phyloP scores from a whole-genome alignment of 192 early-diverging fungal species.

The Podochytrium sp. region DNA sequence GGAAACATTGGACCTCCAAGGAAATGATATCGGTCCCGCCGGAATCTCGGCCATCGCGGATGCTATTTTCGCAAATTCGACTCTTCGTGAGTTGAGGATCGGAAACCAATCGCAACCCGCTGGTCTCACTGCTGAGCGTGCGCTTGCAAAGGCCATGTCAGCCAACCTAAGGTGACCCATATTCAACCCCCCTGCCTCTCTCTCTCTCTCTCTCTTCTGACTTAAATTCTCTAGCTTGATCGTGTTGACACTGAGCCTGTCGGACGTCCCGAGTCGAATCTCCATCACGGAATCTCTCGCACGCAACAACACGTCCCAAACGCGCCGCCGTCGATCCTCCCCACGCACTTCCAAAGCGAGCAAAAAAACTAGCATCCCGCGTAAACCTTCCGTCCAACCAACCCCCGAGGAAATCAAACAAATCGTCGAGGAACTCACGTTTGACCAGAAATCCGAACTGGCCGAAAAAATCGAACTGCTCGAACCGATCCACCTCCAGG shows the following conservation, averaged over 20 bases:
- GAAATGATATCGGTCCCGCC: background rate
- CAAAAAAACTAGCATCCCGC: background rate
- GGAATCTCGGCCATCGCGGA: background rate
- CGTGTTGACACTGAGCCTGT: background rate
- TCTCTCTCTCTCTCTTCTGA: no score
- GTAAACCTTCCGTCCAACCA: background rate
- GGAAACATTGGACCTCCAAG: conserved; percentile 6
- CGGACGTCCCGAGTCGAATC: background rate
- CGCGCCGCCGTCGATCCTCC: background rate
- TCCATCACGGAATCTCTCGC: background rate
- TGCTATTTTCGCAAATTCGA: background rate
- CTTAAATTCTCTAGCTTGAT: background rate
- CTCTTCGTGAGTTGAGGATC: conserved; percentile 11
- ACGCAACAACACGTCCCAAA: conserved; percentile 1
- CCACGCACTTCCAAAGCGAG: background rate
- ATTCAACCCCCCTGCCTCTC: no score
- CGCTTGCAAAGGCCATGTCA: background rate
- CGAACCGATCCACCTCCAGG: background rate
- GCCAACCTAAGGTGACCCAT: background rate
- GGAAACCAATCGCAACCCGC: background rate
- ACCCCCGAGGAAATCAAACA: conserved; percentile 2
- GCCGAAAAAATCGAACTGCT: background rate
- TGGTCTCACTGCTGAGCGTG: background rate
- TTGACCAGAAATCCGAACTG: background rate
- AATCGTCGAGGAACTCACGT: background rate